phyloP scores from a whole-genome alignment of 2,329 filamentous ascomycete genomes.

The Delphinella strobiligena region DNA sequence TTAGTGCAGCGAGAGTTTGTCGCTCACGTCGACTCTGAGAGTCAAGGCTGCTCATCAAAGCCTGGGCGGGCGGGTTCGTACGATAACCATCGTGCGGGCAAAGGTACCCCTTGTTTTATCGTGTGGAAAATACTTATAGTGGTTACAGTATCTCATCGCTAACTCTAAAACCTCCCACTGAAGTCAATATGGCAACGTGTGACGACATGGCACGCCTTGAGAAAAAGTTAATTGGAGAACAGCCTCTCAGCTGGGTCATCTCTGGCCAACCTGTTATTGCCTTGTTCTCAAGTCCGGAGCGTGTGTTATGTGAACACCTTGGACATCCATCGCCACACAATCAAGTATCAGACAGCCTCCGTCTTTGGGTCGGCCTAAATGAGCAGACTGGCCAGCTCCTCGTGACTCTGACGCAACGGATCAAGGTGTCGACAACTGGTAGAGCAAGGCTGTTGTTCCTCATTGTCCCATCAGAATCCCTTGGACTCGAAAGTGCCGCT shows the following conservation, averaged over 20 bases:
- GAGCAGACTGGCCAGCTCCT: not conserved
- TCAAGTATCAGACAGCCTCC: not conserved
- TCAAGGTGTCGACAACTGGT: not conserved
- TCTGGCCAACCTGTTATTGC: constrained; percentile 1
- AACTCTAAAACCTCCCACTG: too few relatives aligned
- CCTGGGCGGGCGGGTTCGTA: constrained; percentile 7
- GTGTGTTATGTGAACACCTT: not conserved
- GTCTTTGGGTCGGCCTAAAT: not conserved
- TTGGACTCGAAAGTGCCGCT: not conserved
- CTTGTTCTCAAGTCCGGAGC: not conserved
- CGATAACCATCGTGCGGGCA: constrained; percentile 2
- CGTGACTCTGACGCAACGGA: not conserved
- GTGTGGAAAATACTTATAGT: not conserved
- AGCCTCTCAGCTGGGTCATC: not conserved
- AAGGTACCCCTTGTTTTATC: not conserved
- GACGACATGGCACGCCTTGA: too few relatives aligned
- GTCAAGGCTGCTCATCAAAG: too few relatives aligned
- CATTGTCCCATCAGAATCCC: not conserved
- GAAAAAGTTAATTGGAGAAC: too few relatives aligned
- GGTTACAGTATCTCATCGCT: too few relatives aligned
- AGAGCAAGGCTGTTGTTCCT: constrained; percentile 1
- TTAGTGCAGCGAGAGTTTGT: too few relatives aligned
- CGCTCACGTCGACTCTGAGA: too few relatives aligned
- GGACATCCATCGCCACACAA: constrained; percentile 1
- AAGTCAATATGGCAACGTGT: too few relatives aligned